Conservation (phyloP, 2,329 filamentous ascomycete genomes). For the Pleoardoris graminearum region DNA sequence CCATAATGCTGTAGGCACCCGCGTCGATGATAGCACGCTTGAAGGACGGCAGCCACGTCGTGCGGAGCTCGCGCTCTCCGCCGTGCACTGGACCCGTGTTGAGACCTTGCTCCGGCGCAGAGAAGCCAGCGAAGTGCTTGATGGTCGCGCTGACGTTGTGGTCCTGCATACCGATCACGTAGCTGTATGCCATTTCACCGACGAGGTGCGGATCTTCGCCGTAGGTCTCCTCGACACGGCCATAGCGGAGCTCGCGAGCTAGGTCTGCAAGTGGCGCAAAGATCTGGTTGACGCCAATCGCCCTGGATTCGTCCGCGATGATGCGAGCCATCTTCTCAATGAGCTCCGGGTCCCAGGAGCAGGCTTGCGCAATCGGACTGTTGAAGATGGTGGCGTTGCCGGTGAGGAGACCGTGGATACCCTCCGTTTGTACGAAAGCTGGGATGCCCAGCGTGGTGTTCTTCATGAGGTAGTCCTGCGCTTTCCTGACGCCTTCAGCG, state of each 20-base stretch:
- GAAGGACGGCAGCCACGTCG: slow-evolving; percentile 62
- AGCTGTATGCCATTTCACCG: slow-evolving; percentile 68
- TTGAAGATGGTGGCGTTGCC: slow-evolving; percentile 79
- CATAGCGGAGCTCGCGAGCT: slow-evolving; percentile 71
- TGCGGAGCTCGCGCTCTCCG: slow-evolving; percentile 59
- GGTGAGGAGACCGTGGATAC: slow-evolving; percentile 72
- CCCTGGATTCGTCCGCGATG: slow-evolving; percentile 67
- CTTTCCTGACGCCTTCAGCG: slow-evolving; percentile 63
- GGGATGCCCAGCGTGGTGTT: slow-evolving; percentile 71
- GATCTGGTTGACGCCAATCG: slow-evolving; percentile 72
- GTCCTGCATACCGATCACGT: slow-evolving; percentile 64
- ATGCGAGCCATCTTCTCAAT: slow-evolving; percentile 67
- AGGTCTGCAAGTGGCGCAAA: slow-evolving; percentile 73
- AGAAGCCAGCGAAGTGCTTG: slow-evolving; percentile 75
- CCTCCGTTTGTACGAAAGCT: slow-evolving; percentile 73
- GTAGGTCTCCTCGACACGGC: slow-evolving; percentile 74
- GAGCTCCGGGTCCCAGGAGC: slow-evolving; percentile 69
- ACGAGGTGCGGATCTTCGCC: slow-evolving; percentile 70
- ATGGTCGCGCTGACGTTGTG: slow-evolving; percentile 70
- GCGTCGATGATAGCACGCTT: slow-evolving; percentile 72
- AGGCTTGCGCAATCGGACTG: slow-evolving; percentile 72
- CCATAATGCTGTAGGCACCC: slow-evolving; percentile 71
- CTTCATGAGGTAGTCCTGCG: slow-evolving; percentile 69
- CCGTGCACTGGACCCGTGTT: slow-evolving; percentile 66
- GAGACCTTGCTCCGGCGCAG: slow-evolving; percentile 69